phyloP scores from a whole-genome alignment of 345 rosid species.

The Eucalyptus erythrocorys region DNA sequence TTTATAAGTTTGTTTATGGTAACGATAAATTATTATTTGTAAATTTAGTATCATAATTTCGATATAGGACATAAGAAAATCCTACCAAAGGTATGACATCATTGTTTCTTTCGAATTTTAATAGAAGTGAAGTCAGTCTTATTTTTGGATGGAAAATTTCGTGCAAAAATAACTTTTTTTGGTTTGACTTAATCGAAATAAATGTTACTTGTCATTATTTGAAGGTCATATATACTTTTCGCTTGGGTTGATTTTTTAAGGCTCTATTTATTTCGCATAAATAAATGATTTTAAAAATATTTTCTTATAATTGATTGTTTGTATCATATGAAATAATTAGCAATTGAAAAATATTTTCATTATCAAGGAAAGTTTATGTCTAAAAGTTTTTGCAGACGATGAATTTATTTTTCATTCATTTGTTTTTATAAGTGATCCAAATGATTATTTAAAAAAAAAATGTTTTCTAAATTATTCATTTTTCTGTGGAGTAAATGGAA shows the following conservation, averaged over 20 bases:
- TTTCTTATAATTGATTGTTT: background rate
- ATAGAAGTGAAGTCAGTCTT: background rate
- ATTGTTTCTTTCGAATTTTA: background rate
- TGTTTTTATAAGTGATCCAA: background rate
- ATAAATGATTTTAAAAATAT: background rate
- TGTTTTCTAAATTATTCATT: background rate
- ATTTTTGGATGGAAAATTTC: background rate
- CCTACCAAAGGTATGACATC: background rate
- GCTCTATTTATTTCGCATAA: background rate
- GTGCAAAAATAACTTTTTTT: background rate
- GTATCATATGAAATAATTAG: rapidly evolving
- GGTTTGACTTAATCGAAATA: background rate
- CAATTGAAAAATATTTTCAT: background rate
- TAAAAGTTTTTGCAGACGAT: rapidly evolving
- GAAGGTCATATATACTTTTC: background rate
- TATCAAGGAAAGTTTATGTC: background rate
- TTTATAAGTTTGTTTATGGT: background rate
- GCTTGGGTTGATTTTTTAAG: background rate
- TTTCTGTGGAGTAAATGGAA: rapidly evolving
- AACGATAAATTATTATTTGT: background rate
- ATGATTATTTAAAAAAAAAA: background rate
- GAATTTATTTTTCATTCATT: background rate
- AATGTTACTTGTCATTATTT: background rate
- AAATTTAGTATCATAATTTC: background rate
- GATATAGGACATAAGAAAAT: background rate